Percentiles rank a stretch among this genome's conserved stretches.
These are phyloP conservation scores for Aspergillus sp. DNA, from an alignment of 2,329 filamentous ascomycete genomes.

Conservation along the genomic window DNA sequence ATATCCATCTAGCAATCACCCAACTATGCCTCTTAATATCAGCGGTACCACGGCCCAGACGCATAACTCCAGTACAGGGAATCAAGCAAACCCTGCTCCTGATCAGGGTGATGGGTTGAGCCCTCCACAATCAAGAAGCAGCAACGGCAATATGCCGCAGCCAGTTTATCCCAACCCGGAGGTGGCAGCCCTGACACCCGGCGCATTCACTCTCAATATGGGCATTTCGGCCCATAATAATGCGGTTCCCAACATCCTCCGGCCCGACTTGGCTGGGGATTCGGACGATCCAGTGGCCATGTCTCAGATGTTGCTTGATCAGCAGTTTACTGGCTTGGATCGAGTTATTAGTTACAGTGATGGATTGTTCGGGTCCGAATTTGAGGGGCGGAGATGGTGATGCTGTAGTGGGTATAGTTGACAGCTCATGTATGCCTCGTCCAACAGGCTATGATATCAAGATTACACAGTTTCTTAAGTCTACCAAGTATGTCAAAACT, in stretches of 20 bases:
- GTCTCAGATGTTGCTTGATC: constrained; percentile 24
- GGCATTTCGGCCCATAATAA: background rate
- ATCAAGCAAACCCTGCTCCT: too few species aligned
- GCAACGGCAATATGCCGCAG: background rate
- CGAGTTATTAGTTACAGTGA: constrained; percentile 25
- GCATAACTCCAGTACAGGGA: too few species aligned
- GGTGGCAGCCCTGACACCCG: background rate
- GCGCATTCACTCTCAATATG: background rate
- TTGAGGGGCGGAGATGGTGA: constrained; percentile 5
- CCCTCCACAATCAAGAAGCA: background rate
- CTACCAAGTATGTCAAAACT: too few species aligned
- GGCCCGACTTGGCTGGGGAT: background rate
- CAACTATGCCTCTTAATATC: background rate
- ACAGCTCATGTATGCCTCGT: too few species aligned
- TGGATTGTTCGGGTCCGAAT: constrained; percentile 12
- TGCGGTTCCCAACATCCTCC: background rate
- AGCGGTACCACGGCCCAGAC: background rate
- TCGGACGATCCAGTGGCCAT: constrained; percentile 22
- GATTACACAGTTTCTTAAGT: too few species aligned
- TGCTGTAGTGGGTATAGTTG: background rate
- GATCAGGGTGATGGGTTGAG: background rate
- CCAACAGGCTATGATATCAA: too few species aligned
- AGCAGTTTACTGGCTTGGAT: constrained; percentile 28
- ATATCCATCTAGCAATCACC: background rate
- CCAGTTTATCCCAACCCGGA: background rate